Evolutionary conservation across 148 eudicot genomes (phyloP).

Genomic region (Rhododendron ovatum): DNA sequence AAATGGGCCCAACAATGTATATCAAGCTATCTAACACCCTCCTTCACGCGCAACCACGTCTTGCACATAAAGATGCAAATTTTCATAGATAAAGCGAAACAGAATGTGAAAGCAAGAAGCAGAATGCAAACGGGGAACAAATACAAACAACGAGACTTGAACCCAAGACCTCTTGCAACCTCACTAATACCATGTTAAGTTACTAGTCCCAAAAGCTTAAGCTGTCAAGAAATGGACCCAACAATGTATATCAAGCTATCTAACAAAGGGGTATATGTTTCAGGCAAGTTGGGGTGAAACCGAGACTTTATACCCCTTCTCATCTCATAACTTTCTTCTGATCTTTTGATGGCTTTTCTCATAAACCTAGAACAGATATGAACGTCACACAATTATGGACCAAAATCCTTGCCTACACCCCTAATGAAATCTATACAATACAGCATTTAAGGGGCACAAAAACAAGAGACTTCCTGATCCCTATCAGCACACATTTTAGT

Average conservation of each 20-base stretch:
- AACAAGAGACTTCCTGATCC: not conserved
- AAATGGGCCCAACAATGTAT: too few relatives aligned
- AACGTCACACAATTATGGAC: not conserved
- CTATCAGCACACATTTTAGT: not conserved
- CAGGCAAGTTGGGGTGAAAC: not conserved
- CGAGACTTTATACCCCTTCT: not conserved
- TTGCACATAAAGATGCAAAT: not conserved
- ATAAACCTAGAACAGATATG: not conserved
- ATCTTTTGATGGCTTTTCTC: not conserved
- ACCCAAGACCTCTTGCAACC: not conserved
- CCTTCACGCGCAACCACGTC: not conserved
- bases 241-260: not conserved
- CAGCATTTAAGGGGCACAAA: not conserved
- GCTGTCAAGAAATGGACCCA: not conserved
- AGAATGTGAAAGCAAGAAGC: not conserved
- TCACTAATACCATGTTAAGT: too few relatives aligned
- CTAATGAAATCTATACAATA: not conserved
- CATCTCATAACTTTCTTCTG: constrained; percentile 3
- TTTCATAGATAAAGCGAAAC: not conserved
- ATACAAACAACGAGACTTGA: not conserved
- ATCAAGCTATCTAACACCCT: not conserved
- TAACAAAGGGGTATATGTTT: not conserved
- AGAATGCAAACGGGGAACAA: not conserved
- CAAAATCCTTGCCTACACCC: constrained; percentile 2
- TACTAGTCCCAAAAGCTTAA: not conserved